Base-by-base conservation (phyloP, 176 grass and related monocot genomes). In the Bromus sterilis region DNA sequence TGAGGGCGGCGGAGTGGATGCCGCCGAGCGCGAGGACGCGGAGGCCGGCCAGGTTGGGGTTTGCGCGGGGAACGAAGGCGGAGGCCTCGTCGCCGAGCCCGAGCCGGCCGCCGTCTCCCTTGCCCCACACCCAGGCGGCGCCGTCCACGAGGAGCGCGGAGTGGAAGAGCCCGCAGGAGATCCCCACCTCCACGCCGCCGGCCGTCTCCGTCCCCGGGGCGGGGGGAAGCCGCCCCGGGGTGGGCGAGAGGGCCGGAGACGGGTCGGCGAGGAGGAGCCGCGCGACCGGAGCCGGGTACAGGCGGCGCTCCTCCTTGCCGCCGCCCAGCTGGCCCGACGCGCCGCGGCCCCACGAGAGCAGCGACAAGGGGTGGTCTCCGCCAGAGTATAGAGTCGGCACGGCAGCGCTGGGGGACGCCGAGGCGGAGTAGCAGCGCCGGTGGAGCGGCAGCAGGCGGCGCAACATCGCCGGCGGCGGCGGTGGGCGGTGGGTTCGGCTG, bases 141-240 rank as follows among this genome's bases (percentile, higher is more conserved):
- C 95, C 91, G 35, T 83, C 91, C 35, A 95, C 93, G 40, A 95
- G 28, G 34, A 95, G 75, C 5, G 86, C 85, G 2, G 96, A 93
- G 80, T 95, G 96, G 78, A 99, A 99, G 26, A 99, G 84, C 65
- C 96, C 96, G 43, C 96, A 95, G 71, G 96, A 95, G 86, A 99
- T 91, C 72, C 93, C 93, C 53, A 91, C 82, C 67, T 94, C 83
- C 31, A 91, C 60, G 36, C 67, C 67, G 36, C 67, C 61, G 12
- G 70, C 53, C 15, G 87, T 0, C n/a, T 43, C 35, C 41, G 36
- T 25, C 11, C 9, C 74, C 0, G 33, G 26, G 0, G 36, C 39
- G 5, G 34, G 43, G 2, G 73, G 66, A 6, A 99, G 84, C 34
- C 89, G 89, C 1, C 96, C 91, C 1, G 87, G 86, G 3, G 91